Percentiles rank a stretch among this genome's conserved stretches.
phyloP scores from a whole-genome alignment of 139 green algal genomes.

The Chlorella sp. region DNA sequence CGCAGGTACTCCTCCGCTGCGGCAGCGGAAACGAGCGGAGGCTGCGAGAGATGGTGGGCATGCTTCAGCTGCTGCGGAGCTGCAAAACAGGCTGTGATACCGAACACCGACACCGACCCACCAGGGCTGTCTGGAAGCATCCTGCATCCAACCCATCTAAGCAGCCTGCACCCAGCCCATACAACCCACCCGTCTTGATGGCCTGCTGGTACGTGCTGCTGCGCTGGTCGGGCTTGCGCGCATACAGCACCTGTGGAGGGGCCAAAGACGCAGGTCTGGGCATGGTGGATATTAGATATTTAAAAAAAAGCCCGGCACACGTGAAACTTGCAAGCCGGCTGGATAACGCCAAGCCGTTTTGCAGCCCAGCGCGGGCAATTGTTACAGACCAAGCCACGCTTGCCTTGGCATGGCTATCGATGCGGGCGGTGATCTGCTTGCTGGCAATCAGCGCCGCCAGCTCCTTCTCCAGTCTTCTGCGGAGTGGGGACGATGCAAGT shows the following conservation, averaged over 20 bases:
- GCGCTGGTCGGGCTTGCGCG: constrained; percentile 73
- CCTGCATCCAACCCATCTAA: too few relatives aligned
- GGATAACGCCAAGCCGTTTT: neutral
- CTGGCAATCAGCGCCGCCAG: constrained; percentile 81
- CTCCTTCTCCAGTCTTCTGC: constrained; percentile 62
- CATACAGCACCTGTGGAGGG: constrained; percentile 69
- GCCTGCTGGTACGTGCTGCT: constrained; percentile 70
- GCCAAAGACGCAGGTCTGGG: neutral
- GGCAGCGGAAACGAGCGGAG: constrained; percentile 4
- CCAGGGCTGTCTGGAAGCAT: too few relatives aligned
- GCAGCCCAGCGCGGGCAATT: neutral
- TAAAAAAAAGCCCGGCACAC: neutral
- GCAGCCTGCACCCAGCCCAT: neutral
- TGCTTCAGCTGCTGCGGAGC: too few relatives aligned
- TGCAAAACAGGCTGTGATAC: too few relatives aligned
- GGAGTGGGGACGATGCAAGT: neutral
- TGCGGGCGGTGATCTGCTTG: constrained; percentile 81
- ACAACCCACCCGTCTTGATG: constrained; percentile 45
- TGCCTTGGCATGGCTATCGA: constrained; percentile 83
- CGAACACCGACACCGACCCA: too few relatives aligned
- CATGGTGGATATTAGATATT: too few relatives aligned
- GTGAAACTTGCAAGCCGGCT: neutral
- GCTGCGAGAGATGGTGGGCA: neutral
- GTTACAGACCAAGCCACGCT: neutral
- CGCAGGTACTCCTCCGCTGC: constrained; percentile 74